Percentiles rank a stretch among this genome's conserved stretches.
Conservation (phyloP, 2,329 filamentous ascomycete genomes). For the Elsinoe fawcettii region DNA sequence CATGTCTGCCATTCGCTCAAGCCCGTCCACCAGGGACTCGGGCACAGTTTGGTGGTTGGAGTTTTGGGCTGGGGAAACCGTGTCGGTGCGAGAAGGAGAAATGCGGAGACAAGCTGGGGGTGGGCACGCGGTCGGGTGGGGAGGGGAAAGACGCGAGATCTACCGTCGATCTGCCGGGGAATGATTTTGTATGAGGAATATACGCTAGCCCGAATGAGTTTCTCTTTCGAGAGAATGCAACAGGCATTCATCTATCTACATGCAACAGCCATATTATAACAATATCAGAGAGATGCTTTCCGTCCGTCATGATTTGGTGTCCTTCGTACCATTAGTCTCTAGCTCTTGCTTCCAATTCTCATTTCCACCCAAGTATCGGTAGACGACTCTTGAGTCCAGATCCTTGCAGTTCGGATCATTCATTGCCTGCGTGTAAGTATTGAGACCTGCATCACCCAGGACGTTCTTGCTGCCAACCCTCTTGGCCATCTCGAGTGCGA, state of each 20-base stretch:
- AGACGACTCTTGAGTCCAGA: constrained; percentile 51
- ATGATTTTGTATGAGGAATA: background rate
- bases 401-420: constrained; percentile 46
- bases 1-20: constrained; percentile 4
- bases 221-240: background rate
- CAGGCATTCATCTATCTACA: background rate
- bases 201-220: background rate
- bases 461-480: constrained; percentile 44
- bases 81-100: background rate
- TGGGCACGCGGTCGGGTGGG: background rate
- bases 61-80: background rate
- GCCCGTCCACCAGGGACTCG: constrained; percentile 6
- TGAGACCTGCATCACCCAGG: constrained; percentile 44
- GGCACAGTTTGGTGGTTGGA: constrained; percentile 4
- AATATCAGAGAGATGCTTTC: background rate
- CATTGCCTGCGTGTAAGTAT: constrained; percentile 46
- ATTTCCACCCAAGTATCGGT: constrained; percentile 47
- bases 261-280: background rate
- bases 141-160: background rate
- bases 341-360: constrained; percentile 41
- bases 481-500: constrained; percentile 50
- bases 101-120: background rate
- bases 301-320: background rate
- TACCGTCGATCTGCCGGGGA: background rate
- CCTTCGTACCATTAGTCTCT: constrained; percentile 13